Evolutionary conservation across 2,329 filamentous ascomycete species (phyloP).

Genomic region (Ceratocystis lukuohia): DNA sequence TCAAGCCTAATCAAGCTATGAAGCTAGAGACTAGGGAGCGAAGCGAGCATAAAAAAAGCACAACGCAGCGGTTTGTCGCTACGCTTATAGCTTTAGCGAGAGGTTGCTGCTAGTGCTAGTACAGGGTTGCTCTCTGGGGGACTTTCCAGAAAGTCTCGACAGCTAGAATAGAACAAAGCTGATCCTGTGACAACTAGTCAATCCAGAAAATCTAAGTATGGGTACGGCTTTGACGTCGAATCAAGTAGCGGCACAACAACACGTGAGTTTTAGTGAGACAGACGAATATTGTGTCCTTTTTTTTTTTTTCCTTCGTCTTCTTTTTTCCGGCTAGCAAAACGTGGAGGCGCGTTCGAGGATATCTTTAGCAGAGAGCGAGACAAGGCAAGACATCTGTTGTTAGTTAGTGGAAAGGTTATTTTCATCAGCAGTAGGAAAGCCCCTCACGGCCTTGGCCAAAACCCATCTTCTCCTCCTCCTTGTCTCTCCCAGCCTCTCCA

Average conservation of each 20-base stretch:
- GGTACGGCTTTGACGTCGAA: slow-evolving; percentile 1
- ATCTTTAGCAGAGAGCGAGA: not conserved
- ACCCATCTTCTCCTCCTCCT: no score
- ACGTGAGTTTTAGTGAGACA: not conserved
- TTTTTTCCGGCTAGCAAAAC: not conserved
- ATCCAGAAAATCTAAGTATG: not conserved
- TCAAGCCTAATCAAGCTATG: not conserved
- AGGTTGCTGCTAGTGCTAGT: not conserved
- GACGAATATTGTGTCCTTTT: not conserved
- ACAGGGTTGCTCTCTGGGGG: not conserved
- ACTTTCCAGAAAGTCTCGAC: slow-evolving; percentile 1
- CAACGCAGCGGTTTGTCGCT: not conserved
- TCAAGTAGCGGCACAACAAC: not conserved
- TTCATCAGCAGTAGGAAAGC: not conserved
- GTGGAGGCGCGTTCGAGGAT: not conserved
- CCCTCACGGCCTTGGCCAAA: no score
- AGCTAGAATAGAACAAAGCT: slow-evolving; percentile 3
- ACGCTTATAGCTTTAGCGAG: not conserved
- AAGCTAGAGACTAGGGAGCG: not conserved
- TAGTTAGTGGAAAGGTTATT: not conserved
- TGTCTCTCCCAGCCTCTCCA: no score
- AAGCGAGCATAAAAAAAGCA: not conserved
- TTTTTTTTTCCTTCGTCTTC: not conserved
- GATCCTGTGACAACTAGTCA: slow-evolving; percentile 5
- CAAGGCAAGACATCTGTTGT: not conserved